Evolutionary conservation across 2,329 filamentous ascomycete species (phyloP).

Genomic region (Fusarium nurragi): DNA sequence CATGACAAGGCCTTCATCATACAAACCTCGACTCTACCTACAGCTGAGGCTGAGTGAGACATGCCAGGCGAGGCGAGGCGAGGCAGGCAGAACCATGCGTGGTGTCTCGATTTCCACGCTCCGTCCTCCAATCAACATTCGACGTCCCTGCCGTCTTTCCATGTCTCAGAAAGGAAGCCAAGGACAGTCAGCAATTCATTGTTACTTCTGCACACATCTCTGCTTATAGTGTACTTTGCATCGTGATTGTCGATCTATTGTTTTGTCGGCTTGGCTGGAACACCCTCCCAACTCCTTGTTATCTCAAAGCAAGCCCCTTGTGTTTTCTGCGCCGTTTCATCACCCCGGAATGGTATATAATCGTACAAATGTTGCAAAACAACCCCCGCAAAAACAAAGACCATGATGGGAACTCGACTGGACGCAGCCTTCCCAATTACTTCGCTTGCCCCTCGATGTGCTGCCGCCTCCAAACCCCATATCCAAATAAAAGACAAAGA

Average conservation of each 20-base stretch:
- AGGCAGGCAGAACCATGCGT: not conserved
- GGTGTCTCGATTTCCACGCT: conserved; percentile 13
- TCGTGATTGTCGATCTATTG: conserved; percentile 14
- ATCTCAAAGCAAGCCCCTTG: conserved; percentile 21
- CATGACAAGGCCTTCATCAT: not conserved
- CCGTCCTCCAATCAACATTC: conserved; percentile 16
- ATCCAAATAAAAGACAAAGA: conserved; percentile 16
- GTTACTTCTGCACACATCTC: not conserved
- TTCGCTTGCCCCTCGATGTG: conserved; percentile 4
- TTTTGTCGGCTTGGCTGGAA: conserved; percentile 16
- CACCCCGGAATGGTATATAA: conserved; percentile 36
- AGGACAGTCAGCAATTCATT: not conserved
- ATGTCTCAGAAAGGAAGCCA: too few relatives aligned
- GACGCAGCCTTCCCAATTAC: conserved; percentile 5
- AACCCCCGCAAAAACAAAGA: conserved; percentile 7
- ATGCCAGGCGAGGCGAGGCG: conserved; percentile 11
- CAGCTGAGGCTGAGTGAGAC: conserved; percentile 33
- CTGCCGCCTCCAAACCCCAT: conserved; percentile 4
- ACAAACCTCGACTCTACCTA: not conserved
- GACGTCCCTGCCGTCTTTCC: not conserved
- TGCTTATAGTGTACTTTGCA: not conserved
- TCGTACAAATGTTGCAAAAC: conserved; percentile 30
- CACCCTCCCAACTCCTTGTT: conserved; percentile 17
- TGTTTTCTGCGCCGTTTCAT: conserved; percentile 35
- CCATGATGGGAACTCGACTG: conserved; percentile 6